Evolutionary conservation across 495 filamentous ascomycete genomes (phyloP).

Genomic region (Tuber brumale): DNA sequence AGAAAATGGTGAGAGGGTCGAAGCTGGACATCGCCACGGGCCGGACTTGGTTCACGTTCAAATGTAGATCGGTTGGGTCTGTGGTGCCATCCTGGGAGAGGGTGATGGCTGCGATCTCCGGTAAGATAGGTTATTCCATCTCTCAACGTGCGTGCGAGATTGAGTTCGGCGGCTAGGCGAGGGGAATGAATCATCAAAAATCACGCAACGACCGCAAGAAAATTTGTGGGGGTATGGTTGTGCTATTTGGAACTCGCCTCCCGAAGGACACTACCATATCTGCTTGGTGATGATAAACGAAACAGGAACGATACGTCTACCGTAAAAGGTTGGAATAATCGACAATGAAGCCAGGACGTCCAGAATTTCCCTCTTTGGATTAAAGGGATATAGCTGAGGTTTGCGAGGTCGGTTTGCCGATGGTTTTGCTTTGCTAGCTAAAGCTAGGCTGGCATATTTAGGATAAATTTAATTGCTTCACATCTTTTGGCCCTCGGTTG

Average conservation of each 20-base stretch:
- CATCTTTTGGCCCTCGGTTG: neutral
- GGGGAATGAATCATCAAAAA: neutral
- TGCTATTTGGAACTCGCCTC: neutral
- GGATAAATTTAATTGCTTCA: too few species aligned
- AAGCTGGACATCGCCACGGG: neutral
- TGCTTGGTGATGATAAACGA: neutral
- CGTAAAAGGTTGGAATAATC: neutral
- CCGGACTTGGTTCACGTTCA: neutral
- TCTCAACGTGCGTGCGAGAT: neutral
- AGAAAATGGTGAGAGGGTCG: neutral
- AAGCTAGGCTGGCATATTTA: too few species aligned
- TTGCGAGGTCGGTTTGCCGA: too few species aligned
- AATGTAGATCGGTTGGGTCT: neutral
- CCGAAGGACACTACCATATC: neutral
- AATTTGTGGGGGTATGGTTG: neutral
- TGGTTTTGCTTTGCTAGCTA: too few species aligned
- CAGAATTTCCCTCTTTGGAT: neutral
- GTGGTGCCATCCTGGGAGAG: neutral
- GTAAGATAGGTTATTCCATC: neutral
- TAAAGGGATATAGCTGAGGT: neutral
- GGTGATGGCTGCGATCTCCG: neutral
- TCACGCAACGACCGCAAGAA: neutral
- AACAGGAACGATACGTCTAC: neutral
- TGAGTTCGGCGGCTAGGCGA: neutral
- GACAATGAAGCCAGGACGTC: neutral